Evolutionary conservation across 371 early-diverging fungal genomes (phyloP), one percentile per base, ranked within the genome.

Genomic region (Actinomortierella ambigua): DNA sequence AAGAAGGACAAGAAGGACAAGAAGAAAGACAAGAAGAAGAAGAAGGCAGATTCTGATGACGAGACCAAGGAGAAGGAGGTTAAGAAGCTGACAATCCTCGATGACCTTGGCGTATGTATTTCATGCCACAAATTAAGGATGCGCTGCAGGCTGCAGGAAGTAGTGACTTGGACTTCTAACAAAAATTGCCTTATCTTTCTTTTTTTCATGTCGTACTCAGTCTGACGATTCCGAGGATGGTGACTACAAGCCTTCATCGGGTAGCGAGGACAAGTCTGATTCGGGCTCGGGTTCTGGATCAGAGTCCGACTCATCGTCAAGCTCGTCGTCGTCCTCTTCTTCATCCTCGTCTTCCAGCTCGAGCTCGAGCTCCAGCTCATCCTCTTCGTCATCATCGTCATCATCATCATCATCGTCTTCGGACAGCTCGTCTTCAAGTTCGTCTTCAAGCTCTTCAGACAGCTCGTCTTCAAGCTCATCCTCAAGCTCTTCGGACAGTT

Each of bases 71-170:
- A 34, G 11, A 34, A 34, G 51, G 44, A 58, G 29, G 4, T 23
- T 15, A 55, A 55, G 56, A 49, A 49, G 49, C 47, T 54, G 14
- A 67, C 68, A 18, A 67, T 68, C 28, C 58, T 68, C 26, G 68
- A 61, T 43, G 68, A 68, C 23, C 62, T 68, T 39, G 53, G 51
- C 34, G 68, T 68, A 68, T 43, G 68, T 53, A 34, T 34, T 34
- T 34, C 11, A 34, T 34, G 4, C 7, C 11, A 11, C 11, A 34
- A 34, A 6, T 4, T 11, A 34, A 34, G 11, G n/a, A n/a, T n/a
- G n/a, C n/a, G n/a, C n/a, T n/a, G n/a, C n/a, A n/a, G n/a, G n/a
- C n/a, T n/a, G n/a, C n/a, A n/a, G n/a, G n/a, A n/a, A n/a, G n/a
- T n/a, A n/a, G n/a, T n/a, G n/a, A n/a, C n/a, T n/a, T n/a, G n/a